phyloP scores from a whole-genome alignment of 1,284 basidiomycete species.

The Lignosus rhinocerotis region DNA sequence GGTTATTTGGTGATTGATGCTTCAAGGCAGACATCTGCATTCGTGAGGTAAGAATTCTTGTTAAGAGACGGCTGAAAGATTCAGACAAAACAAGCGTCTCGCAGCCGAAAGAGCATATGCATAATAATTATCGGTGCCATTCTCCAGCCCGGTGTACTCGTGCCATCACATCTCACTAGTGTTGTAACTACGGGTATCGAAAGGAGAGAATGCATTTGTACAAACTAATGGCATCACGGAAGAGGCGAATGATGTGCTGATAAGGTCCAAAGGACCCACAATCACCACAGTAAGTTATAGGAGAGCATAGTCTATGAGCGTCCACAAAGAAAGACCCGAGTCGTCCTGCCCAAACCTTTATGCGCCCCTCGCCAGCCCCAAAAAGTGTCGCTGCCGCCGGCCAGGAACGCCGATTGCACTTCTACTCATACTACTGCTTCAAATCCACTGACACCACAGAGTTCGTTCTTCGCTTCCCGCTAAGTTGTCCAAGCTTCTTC shows the following conservation, averaged over 20 bases:
- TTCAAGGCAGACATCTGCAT: neutral
- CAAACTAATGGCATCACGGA: conserved; percentile 23
- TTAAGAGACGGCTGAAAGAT: neutral
- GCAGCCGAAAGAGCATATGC: conserved; percentile 6
- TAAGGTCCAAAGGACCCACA: conserved; percentile 1
- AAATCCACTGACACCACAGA: conserved; percentile 43
- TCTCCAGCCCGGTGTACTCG: conserved; percentile 5
- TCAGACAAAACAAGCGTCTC: neutral
- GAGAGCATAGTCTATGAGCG: conserved; percentile 26
- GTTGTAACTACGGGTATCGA: conserved; percentile 32
- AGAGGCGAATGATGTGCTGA: conserved; percentile 11
- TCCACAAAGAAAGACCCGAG: conserved; percentile 9
- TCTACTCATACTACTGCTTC: conserved; percentile 14
- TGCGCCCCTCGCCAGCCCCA: conserved; percentile 6
- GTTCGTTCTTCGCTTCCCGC: conserved; percentile 52
- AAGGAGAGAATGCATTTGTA: conserved; percentile 24
- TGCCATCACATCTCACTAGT: conserved; percentile 23
- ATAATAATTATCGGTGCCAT: conserved; percentile 16
- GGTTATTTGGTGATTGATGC: neutral
- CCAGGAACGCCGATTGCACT: neutral
- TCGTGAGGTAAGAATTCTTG: too few relatives aligned
- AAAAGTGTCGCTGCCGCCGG: neutral
- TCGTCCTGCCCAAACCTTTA: neutral
- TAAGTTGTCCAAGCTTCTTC: conserved; percentile 55
- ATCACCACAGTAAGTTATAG: conserved; percentile 12